phyloP scores from a whole-genome alignment of 1,284 basidiomycete genomes.

The Cryptococcus neoformans region DNA sequence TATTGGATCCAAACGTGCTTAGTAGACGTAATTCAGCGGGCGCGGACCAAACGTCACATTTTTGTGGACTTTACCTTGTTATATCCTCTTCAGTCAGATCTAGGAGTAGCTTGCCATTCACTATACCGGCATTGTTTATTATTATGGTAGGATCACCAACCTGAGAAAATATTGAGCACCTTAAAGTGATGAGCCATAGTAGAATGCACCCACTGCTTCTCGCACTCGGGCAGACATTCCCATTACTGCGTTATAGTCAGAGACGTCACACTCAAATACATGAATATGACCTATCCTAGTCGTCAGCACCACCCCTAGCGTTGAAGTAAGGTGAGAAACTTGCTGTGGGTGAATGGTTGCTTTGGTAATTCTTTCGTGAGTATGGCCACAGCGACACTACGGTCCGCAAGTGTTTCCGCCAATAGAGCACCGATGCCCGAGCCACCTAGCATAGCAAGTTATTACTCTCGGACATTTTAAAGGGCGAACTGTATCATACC shows the following conservation, averaged over 20 bases:
- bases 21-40: not conserved
- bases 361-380: slow-evolving; percentile 69
- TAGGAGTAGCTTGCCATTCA: slow-evolving; percentile 79
- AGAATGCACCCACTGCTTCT: slow-evolving; percentile 60
- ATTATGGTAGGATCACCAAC: slow-evolving; percentile 84
- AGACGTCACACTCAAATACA: slow-evolving; percentile 80
- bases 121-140: slow-evolving; percentile 95
- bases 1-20: slow-evolving; percentile 88
- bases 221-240: slow-evolving; percentile 65
- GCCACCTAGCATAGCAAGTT: slow-evolving; percentile 57
- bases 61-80: slow-evolving; percentile 57
- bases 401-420: slow-evolving; percentile 74
- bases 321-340: too few relatives aligned
- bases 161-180: slow-evolving; percentile 48
- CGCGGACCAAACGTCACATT: not conserved
- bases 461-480: not conserved
- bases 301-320: not conserved
- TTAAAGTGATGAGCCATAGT: not conserved
- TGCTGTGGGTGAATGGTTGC: slow-evolving; percentile 13
- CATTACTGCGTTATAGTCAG: slow-evolving; percentile 75
- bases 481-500: slow-evolving; percentile 54
- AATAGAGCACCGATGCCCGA: slow-evolving; percentile 84
- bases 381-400: slow-evolving; percentile 77
- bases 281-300: slow-evolving; percentile 61
- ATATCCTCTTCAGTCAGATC: slow-evolving; percentile 76